Evolutionary conservation across 441 rosid genomes (phyloP).

Genomic region (Capsella rubella): DNA sequence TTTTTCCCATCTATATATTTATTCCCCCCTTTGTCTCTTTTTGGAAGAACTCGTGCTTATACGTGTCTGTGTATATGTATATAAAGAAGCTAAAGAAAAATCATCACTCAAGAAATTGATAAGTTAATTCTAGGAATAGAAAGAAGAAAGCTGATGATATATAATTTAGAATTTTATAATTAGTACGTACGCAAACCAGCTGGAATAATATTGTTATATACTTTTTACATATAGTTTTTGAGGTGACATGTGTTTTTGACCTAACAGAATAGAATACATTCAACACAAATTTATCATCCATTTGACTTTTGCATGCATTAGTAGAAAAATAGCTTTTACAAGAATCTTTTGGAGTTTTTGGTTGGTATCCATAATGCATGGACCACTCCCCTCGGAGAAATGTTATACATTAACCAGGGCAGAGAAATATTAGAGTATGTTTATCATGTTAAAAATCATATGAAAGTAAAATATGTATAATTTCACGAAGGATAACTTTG

Average conservation of each 20-base stretch:
- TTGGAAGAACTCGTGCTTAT: constrained; percentile 39
- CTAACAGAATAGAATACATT: constrained; percentile 44
- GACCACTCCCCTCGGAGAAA: constrained; percentile 31
- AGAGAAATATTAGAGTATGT: background rate
- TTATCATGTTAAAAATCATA: no score
- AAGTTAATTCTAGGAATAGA: constrained; percentile 24
- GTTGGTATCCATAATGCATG: constrained; percentile 34
- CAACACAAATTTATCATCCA: constrained; percentile 44
- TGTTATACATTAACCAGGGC: background rate
- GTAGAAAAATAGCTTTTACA: constrained; percentile 37
- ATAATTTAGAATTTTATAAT: background rate
- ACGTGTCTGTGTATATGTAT: constrained; percentile 7
- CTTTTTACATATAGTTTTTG: constrained; percentile 33
- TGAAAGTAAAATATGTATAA: background rate
- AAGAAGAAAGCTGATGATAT: constrained; percentile 6
- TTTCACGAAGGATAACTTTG: background rate
- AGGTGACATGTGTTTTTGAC: constrained; percentile 47
- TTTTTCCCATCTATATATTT: constrained; percentile 25
- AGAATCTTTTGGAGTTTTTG: constrained; percentile 30
- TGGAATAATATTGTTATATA: constrained; percentile 41
- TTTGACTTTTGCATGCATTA: constrained; percentile 45
- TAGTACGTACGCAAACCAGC: constrained; percentile 30
- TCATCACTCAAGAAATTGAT: background rate
- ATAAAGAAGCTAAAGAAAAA: constrained; percentile 7
- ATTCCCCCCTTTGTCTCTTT: constrained; percentile 33